phyloP scores from a whole-genome alignment of 768 basidiomycete genomes.

The Cyclocybe cylindracea region DNA sequence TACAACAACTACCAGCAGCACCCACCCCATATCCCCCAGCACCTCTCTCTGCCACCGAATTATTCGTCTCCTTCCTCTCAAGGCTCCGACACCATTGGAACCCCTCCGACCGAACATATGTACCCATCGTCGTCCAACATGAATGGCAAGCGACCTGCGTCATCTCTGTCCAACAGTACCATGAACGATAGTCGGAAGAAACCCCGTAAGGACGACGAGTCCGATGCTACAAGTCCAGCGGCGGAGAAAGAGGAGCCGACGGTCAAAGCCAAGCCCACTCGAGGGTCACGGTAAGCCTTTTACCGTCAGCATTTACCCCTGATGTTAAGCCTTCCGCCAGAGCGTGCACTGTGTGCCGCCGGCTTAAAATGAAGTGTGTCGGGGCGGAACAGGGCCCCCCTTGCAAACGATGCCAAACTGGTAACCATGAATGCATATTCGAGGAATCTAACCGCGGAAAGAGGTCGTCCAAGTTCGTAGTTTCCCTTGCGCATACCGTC shows the following conservation, averaged over 20 bases:
- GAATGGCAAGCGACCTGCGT: slow-evolving; percentile 71
- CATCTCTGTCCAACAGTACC: slow-evolving; percentile 40
- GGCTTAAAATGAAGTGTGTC: slow-evolving; percentile 92
- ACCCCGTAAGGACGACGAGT: slow-evolving; percentile 61
- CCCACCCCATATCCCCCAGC: slow-evolving; percentile 51
- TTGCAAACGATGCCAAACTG: slow-evolving; percentile 81
- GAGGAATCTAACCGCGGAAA: slow-evolving; percentile 97
- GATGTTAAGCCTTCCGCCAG: slow-evolving; percentile 36
- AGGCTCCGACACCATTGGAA: slow-evolving; percentile 75
- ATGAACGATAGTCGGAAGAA: slow-evolving; percentile 56
- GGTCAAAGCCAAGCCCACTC: slow-evolving; percentile 76
- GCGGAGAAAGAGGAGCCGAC: slow-evolving; percentile 56
- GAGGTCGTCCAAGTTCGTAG: slow-evolving; percentile 73
- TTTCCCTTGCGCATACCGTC: slow-evolving; percentile 2
- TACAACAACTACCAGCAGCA: slow-evolving; percentile 58
- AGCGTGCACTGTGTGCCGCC: slow-evolving; percentile 89
- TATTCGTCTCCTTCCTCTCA: slow-evolving; percentile 82
- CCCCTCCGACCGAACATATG: slow-evolving; percentile 67
- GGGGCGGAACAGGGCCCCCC: slow-evolving; percentile 89
- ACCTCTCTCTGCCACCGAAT: slow-evolving; percentile 55
- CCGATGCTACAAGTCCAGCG: slow-evolving; percentile 45
- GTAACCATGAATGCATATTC: slow-evolving; percentile 91
- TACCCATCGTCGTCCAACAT: slow-evolving; percentile 50
- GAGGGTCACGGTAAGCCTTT: slow-evolving; percentile 73
- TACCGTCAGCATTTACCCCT: background rate